Percentiles rank a stretch among this genome's conserved stretches.
phyloP scores from a whole-genome alignment of 1,284 basidiomycete genomes.

The Uromyces viciae-fabae region DNA sequence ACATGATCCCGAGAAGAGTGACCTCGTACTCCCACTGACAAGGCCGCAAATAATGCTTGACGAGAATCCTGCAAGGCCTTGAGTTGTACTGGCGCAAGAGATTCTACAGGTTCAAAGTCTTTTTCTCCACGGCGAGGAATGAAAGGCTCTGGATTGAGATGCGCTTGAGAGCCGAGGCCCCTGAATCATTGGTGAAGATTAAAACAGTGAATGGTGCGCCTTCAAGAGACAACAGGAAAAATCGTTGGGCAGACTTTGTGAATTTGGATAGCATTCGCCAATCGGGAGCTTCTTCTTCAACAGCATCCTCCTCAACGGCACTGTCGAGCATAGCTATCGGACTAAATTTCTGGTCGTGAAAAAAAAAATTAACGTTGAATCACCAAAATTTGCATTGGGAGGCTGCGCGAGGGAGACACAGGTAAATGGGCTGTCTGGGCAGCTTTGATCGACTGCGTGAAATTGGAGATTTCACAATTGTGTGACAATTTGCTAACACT shows the following conservation, averaged over 20 bases:
- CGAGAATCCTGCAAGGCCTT: slow-evolving; percentile 31
- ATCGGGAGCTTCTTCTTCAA: slow-evolving; percentile 42
- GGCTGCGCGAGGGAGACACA: too few species aligned
- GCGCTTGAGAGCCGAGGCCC: slow-evolving; percentile 3
- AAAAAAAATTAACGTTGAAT: too few species aligned
- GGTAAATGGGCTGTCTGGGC: too few species aligned
- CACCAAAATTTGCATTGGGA: too few species aligned
- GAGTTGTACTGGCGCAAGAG: neutral
- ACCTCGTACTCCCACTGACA: slow-evolving; percentile 28
- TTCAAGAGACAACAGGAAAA: neutral
- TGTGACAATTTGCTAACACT: too few species aligned
- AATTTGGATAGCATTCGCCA: slow-evolving; percentile 37
- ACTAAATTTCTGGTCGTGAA: too few species aligned
- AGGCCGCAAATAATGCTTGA: slow-evolving; percentile 30
- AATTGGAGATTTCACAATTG: too few species aligned
- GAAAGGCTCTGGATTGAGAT: slow-evolving; percentile 17
- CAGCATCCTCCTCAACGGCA: slow-evolving; percentile 33
- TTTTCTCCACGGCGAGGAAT: slow-evolving; percentile 41
- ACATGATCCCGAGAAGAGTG: slow-evolving; percentile 44
- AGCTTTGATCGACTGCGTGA: too few species aligned
- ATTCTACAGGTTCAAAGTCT: slow-evolving; percentile 39
- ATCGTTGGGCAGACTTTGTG: neutral
- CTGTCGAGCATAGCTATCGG: too few species aligned
- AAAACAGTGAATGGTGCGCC: neutral
- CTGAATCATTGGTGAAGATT: neutral